These are phyloP conservation scores for Populus hybrid DNA, from an alignment of 441 rosid genomes.

Conservation along the genomic window DNA sequence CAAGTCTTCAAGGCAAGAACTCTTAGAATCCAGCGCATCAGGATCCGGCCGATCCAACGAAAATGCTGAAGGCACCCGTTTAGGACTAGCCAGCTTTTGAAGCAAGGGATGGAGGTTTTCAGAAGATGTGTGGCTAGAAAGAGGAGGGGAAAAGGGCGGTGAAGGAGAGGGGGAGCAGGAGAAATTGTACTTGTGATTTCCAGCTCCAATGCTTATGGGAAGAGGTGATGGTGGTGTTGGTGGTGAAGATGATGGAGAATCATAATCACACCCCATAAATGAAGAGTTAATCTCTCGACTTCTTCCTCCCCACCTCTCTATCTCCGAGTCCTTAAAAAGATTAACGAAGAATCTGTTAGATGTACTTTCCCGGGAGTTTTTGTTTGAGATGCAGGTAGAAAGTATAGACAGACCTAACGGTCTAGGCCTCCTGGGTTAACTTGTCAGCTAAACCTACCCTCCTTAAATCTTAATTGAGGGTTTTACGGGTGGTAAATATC, in stretches of 20 bases:
- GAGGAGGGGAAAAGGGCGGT: constrained; percentile 42
- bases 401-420: constrained; percentile 39
- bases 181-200: constrained; percentile 46
- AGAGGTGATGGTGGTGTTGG: constrained; percentile 72
- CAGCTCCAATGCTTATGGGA: constrained; percentile 56
- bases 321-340: too few relatives aligned
- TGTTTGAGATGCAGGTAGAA: constrained; percentile 27
- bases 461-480: neutral
- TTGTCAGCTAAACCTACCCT: neutral
- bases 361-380: constrained; percentile 16
- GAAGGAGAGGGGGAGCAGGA: constrained; percentile 50
- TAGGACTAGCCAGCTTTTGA: constrained; percentile 13
- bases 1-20: constrained; percentile 54
- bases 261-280: constrained; percentile 15
- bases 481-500: too few relatives aligned
- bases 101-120: constrained; percentile 48
- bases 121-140: constrained; percentile 30
- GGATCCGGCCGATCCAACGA: constrained; percentile 39
- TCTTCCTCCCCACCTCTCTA: too few relatives aligned
- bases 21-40: constrained; percentile 22
- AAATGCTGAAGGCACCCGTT: constrained; percentile 32
- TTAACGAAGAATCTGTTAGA: too few relatives aligned
- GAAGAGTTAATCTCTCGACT: constrained; percentile 4
- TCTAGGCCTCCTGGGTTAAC: constrained; percentile 13
- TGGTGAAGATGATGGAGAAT: constrained; percentile 46